Evolutionary conservation across 352 stramenopile species (phyloP).

Genomic region (Pythium monospermum): DNA sequence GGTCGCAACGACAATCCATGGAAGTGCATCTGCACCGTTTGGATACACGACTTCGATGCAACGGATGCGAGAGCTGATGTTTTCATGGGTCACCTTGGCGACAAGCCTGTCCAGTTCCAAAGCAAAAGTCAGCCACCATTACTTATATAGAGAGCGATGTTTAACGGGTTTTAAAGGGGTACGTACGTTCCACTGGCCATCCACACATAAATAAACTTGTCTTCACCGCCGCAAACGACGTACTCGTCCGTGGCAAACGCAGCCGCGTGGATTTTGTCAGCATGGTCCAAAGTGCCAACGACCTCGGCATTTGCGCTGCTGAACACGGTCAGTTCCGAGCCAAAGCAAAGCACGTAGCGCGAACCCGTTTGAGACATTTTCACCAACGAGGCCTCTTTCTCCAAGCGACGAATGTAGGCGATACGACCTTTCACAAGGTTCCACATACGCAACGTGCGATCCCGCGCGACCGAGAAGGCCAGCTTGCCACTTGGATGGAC

Average conservation of each 20-base stretch:
- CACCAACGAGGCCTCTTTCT: slow-evolving; percentile 73
- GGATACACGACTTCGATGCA: slow-evolving; percentile 71
- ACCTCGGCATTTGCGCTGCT: slow-evolving; percentile 78
- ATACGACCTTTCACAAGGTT: slow-evolving; percentile 87
- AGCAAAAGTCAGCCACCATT: slow-evolving; percentile 9
- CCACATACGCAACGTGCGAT: slow-evolving; percentile 87
- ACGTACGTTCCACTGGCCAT: slow-evolving; percentile 65
- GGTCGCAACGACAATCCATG: slow-evolving; percentile 70
- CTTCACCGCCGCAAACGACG: slow-evolving; percentile 69
- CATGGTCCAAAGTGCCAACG: slow-evolving; percentile 58
- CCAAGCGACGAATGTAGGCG: slow-evolving; percentile 82
- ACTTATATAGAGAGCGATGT: background rate
- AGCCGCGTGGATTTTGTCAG: slow-evolving; percentile 69
- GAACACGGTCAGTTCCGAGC: slow-evolving; percentile 72
- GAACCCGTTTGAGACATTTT: slow-evolving; percentile 72
- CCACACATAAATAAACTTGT: slow-evolving; percentile 84
- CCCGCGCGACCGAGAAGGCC: slow-evolving; percentile 77
- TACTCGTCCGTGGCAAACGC: slow-evolving; percentile 73
- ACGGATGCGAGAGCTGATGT: slow-evolving; percentile 67
- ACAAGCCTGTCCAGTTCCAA: slow-evolving; percentile 36
- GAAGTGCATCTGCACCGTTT: slow-evolving; percentile 44
- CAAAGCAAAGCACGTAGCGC: slow-evolving; percentile 68
- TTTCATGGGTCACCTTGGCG: slow-evolving; percentile 55
- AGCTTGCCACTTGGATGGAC: slow-evolving; percentile 87
- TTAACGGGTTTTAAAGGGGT: background rate